phyloP scores from a whole-genome alignment of 495 filamentous ascomycete species.

The Sordaria brevicollis region DNA sequence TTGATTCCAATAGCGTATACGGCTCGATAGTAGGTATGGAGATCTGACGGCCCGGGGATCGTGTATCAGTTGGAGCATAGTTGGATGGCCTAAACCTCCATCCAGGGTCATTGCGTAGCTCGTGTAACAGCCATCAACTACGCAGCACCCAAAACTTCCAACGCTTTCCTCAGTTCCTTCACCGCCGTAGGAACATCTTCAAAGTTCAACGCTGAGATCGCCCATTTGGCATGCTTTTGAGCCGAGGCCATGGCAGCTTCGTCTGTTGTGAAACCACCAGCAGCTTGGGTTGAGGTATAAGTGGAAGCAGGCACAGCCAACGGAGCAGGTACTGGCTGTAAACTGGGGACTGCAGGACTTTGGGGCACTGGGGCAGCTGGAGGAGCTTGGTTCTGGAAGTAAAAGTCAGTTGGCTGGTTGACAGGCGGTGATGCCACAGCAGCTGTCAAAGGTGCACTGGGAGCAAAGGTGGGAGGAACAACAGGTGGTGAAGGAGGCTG shows the following conservation, averaged over 20 bases:
- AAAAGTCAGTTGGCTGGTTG: constrained; percentile 11
- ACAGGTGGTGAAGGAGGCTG: constrained; percentile 9
- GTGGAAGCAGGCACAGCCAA: neutral
- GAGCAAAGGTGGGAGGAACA: constrained; percentile 20
- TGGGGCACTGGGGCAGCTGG: constrained; percentile 8
- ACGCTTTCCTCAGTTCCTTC: constrained; percentile 66
- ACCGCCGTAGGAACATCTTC: constrained; percentile 91
- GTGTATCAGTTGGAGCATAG: neutral
- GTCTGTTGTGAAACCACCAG: constrained; percentile 36
- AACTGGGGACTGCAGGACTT: neutral
- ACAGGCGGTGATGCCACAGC: constrained; percentile 20
- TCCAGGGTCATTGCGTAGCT: neutral
- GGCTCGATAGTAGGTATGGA: neutral
- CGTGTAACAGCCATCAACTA: constrained; percentile 8
- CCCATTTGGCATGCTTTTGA: constrained; percentile 95
- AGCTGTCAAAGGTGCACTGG: constrained; percentile 12
- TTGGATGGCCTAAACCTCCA: neutral
- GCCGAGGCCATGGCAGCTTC: constrained; percentile 67
- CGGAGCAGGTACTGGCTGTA: neutral
- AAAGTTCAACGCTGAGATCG: constrained; percentile 91
- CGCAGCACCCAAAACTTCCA: constrained; percentile 52
- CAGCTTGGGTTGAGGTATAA: constrained; percentile 6
- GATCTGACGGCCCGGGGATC: neutral
- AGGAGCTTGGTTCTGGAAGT: constrained; percentile 12
- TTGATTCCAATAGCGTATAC: neutral